These are phyloP conservation scores for Trichosporon asahii DNA, from an alignment of 1,284 basidiomycete species.

Conservation along the genomic window DNA sequence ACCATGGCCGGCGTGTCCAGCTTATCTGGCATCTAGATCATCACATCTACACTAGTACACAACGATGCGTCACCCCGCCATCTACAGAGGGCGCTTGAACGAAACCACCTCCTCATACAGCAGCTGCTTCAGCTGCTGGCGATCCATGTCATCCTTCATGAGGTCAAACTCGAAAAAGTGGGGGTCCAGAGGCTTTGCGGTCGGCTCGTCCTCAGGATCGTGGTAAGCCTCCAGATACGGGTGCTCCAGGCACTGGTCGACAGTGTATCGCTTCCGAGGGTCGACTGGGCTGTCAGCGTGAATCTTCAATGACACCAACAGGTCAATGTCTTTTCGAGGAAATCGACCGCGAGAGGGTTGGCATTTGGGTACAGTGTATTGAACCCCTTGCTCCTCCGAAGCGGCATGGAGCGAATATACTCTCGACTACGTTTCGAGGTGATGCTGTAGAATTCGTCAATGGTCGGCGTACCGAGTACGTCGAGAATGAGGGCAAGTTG, in stretches of 20 bases:
- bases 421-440: conserved; percentile 79
- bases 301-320: conserved; percentile 44
- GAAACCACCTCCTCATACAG: conserved; percentile 71
- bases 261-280: conserved; percentile 86
- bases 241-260: conserved; percentile 83
- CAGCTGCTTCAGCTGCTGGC: conserved; percentile 67
- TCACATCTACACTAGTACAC: conserved; percentile 2
- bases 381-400: conserved; percentile 78
- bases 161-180: conserved; percentile 94
- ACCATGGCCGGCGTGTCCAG: too few relatives aligned
- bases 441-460: conserved; percentile 89
- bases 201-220: conserved; percentile 89
- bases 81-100: conserved; percentile 54
- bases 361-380: conserved; percentile 80
- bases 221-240: conserved; percentile 85
- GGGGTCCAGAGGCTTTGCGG: conserved; percentile 80
- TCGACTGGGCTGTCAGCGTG: conserved; percentile 60
- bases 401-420: conserved; percentile 82
- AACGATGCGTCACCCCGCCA: neutral
- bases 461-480: conserved; percentile 84
- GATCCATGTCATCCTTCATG: conserved; percentile 87
- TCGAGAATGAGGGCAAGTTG: conserved; percentile 87
- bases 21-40: neutral
- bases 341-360: conserved; percentile 78
- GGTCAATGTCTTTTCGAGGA: conserved; percentile 83